A percentile compares a stretch with the other conserved stretches of the same genome.
phyloP scores from a whole-genome alignment of 768 basidiomycete species.

The Tricholomella constricta region DNA sequence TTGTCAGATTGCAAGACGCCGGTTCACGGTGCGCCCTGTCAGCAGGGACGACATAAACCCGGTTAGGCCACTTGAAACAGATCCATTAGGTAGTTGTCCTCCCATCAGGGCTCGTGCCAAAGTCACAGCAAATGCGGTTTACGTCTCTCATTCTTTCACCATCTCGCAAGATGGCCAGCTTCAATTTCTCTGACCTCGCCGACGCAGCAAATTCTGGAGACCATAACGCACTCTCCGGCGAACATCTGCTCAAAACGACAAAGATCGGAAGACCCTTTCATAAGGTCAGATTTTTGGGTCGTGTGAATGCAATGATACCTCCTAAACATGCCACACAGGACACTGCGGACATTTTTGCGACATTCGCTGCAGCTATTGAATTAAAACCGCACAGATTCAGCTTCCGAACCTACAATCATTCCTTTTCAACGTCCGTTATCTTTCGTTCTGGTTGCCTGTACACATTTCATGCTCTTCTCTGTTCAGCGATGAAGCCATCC shows the following conservation, averaged over 20 bases:
- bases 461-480: not conserved
- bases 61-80: conserved; percentile 11
- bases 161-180: not conserved
- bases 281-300: conserved; percentile 3
- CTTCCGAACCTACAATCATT: conserved; percentile 11
- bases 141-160: not conserved
- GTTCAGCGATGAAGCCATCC: conserved; percentile 14
- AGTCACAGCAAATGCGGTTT: too few relatives aligned
- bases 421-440: conserved; percentile 15
- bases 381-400: conserved; percentile 13
- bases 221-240: not conserved
- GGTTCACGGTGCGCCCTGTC: conserved; percentile 9
- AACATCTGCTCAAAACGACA: conserved; percentile 14
- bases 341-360: conserved; percentile 16
- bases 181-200: conserved; percentile 1
- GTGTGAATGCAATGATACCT: not conserved
- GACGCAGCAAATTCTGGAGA: not conserved
- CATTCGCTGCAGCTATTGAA: conserved; percentile 13
- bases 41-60: conserved; percentile 10
- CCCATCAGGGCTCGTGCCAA: not conserved
- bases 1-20: not conserved
- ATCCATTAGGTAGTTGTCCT: conserved; percentile 10
- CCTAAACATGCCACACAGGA: conserved; percentile 7
- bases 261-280: conserved; percentile 15
- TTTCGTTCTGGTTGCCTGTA: not conserved